These are phyloP conservation scores for Picochlorum sp. DNA, from an alignment of 139 green algal species.

Conservation along the genomic window DNA sequence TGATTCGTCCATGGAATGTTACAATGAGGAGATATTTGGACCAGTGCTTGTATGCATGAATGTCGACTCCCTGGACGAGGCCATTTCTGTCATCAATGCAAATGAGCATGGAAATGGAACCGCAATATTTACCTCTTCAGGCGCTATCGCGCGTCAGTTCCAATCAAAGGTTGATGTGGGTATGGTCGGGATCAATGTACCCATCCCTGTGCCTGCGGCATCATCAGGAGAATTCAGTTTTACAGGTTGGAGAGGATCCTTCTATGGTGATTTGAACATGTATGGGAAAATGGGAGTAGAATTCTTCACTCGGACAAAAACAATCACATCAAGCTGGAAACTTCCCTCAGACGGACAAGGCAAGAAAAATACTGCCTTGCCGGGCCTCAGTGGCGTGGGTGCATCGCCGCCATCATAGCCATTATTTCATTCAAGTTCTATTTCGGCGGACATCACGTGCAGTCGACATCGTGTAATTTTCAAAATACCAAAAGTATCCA, in stretches of 20 bases:
- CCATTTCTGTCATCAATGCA: constrained; percentile 76
- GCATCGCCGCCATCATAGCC: constrained; percentile 17
- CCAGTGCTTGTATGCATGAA: constrained; percentile 83
- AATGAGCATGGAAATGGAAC: constrained; percentile 92
- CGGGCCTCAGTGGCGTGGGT: constrained; percentile 32
- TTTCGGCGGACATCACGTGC: too few species aligned
- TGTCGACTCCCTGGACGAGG: constrained; percentile 72
- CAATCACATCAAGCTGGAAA: constrained; percentile 80
- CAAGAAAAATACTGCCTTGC: constrained; percentile 9
- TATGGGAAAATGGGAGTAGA: constrained; percentile 81
- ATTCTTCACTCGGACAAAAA: constrained; percentile 95
- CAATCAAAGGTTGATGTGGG: constrained; percentile 44
- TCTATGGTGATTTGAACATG: constrained; percentile 84
- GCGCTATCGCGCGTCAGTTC: constrained; percentile 75
- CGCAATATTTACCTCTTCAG: constrained; percentile 83
- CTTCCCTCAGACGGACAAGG: not conserved
- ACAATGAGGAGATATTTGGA: constrained; percentile 92
- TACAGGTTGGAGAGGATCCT: constrained; percentile 87
- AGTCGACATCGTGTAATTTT: too few species aligned
- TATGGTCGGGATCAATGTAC: constrained; percentile 92
- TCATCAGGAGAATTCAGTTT: constrained; percentile 82
- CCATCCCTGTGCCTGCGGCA: constrained; percentile 91
- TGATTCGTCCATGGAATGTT: constrained; percentile 74
- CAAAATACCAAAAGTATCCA: too few species aligned
- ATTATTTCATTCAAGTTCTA: too few species aligned